phyloP scores from a whole-genome alignment of 306 rosid species.

The Cicer cuneatum region DNA sequence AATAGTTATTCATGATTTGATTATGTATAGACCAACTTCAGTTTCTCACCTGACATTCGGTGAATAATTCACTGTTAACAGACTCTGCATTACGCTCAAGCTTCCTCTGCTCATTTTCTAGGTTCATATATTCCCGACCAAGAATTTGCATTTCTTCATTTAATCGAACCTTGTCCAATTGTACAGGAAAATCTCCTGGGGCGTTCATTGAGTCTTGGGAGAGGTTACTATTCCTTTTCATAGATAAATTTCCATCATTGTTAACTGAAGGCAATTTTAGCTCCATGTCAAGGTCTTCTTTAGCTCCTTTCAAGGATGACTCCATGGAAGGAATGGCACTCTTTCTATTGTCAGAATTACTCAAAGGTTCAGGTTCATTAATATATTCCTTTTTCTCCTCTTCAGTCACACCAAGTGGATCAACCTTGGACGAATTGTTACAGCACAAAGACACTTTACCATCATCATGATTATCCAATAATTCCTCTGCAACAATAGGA shows the following conservation, averaged over 20 bases:
- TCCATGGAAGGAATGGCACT: conserved; percentile 42
- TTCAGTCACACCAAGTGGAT: conserved; percentile 38
- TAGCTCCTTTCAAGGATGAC: conserved; percentile 44
- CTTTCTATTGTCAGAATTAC: conserved; percentile 48
- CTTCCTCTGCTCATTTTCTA: conserved; percentile 79
- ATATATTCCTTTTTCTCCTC: conserved; percentile 48
- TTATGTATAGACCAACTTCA: conserved; percentile 30
- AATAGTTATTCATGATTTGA: conserved; percentile 12
- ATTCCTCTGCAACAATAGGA: conserved; percentile 49
- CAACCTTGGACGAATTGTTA: conserved; percentile 28
- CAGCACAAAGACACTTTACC: conserved; percentile 37
- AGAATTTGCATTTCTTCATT: conserved; percentile 76
- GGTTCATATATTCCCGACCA: conserved; percentile 65
- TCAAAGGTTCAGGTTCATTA: conserved; percentile 46
- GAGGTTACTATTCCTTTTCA: conserved; percentile 45
- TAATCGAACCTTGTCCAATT: conserved; percentile 52
- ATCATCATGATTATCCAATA: conserved; percentile 49
- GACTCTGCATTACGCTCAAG: conserved; percentile 93
- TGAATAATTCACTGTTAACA: conserved; percentile 82
- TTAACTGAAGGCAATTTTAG: conserved; percentile 49
- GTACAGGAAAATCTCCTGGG: conserved; percentile 49
- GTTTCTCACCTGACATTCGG: conserved; percentile 88
- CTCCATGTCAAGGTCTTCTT: conserved; percentile 36
- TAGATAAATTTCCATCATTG: conserved; percentile 34
- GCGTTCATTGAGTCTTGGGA: conserved; percentile 42